Evolutionary conservation across 495 filamentous ascomycete genomes (phyloP).

Genomic region (Neurospora sp.): DNA sequence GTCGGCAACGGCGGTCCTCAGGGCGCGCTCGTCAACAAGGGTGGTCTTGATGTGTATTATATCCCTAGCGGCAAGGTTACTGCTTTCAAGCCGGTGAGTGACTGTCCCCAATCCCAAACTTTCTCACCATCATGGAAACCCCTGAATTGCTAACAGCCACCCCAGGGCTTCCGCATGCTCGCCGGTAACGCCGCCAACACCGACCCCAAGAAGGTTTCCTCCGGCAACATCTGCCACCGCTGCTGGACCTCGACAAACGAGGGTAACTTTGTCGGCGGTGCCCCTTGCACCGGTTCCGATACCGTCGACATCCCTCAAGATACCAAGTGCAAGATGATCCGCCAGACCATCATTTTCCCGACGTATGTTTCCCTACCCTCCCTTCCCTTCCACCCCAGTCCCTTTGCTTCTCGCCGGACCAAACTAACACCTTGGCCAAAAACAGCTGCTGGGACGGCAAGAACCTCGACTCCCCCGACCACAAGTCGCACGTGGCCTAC

Average conservation of each 20-base stretch:
- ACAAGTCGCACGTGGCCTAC: slow-evolving; percentile 56
- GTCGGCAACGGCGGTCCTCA: slow-evolving; percentile 48
- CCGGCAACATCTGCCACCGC: slow-evolving; percentile 45
- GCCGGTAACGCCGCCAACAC: slow-evolving; percentile 40
- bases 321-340: slow-evolving; percentile 44
- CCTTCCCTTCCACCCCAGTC: neutral
- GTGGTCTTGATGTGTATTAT: slow-evolving; percentile 39
- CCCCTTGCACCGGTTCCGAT: slow-evolving; percentile 37
- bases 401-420: too few species aligned
- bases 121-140: too few species aligned
- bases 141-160: neutral
- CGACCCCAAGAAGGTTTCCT: slow-evolving; percentile 34
- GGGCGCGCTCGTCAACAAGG: slow-evolving; percentile 59
- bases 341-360: slow-evolving; percentile 53
- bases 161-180: slow-evolving; percentile 47
- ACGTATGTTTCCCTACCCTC: slow-evolving; percentile 17
- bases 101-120: too few species aligned
- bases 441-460: slow-evolving; percentile 42
- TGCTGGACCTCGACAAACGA: slow-evolving; percentile 43
- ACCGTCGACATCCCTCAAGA: slow-evolving; percentile 45
- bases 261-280: slow-evolving; percentile 35
- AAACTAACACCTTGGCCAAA: neutral
- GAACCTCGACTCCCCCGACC: slow-evolving; percentile 49
- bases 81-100: slow-evolving; percentile 43
- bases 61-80: slow-evolving; percentile 38